Conservation (phyloP, 2,329 filamentous ascomycete species). For the Cladosporium sp. region DNA sequence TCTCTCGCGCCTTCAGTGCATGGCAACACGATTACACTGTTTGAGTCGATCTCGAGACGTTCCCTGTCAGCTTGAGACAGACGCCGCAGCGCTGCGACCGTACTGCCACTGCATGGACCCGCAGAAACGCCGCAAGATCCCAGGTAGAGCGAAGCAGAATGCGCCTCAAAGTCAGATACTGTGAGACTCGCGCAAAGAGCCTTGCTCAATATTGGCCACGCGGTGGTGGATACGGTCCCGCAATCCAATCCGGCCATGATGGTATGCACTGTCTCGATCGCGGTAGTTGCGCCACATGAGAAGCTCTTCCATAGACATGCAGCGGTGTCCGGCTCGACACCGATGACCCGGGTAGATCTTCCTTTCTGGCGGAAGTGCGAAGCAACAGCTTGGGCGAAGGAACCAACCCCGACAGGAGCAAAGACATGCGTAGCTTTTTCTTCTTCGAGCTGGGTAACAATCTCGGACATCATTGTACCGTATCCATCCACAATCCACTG, state of each 20-base stretch:
- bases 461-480: slow-evolving; percentile 66
- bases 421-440: slow-evolving; percentile 53
- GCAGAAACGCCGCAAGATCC: slow-evolving; percentile 46
- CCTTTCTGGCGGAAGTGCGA: slow-evolving; percentile 58
- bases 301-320: slow-evolving; percentile 58
- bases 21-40: slow-evolving; percentile 58
- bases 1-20: slow-evolving; percentile 63
- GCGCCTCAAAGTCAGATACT: slow-evolving; percentile 63
- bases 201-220: slow-evolving; percentile 59
- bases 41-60: slow-evolving; percentile 32
- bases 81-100: slow-evolving; percentile 57
- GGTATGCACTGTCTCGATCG: slow-evolving; percentile 57
- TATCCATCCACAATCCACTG: slow-evolving; percentile 58
- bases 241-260: slow-evolving; percentile 75
- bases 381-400: slow-evolving; percentile 66
- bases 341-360: slow-evolving; percentile 46
- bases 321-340: slow-evolving; percentile 68
- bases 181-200: slow-evolving; percentile 62
- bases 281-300: slow-evolving; percentile 45
- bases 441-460: slow-evolving; percentile 58
- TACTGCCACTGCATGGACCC: slow-evolving; percentile 64
- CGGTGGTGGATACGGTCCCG: slow-evolving; percentile 63
- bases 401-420: slow-evolving; percentile 69
- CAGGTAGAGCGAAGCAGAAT: slow-evolving; percentile 58
- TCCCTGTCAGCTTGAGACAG: slow-evolving; percentile 41